Percentiles rank a stretch among this genome's conserved stretches.
Conservation (phyloP, 164 flowering plant species). For the Macadamia tetraphylla region DNA sequence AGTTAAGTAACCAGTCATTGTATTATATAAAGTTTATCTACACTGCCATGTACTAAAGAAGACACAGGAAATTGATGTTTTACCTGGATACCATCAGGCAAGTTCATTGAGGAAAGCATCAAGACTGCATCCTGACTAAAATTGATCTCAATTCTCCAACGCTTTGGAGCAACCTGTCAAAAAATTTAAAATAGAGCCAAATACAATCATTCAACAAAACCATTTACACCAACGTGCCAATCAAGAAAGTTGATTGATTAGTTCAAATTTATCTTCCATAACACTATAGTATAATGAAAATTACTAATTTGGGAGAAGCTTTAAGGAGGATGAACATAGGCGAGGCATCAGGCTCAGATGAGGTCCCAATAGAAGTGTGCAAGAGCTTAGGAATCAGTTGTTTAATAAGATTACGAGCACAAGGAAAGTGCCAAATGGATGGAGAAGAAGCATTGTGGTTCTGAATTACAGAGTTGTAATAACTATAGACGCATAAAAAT, state of each 20-base stretch:
- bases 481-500: too few relatives aligned
- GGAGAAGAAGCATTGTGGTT: too few relatives aligned
- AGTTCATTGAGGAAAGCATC: conserved; percentile 98
- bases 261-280: too few relatives aligned
- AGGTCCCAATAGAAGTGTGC: too few relatives aligned
- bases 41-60: background rate
- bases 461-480: too few relatives aligned
- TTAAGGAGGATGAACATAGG: too few relatives aligned
- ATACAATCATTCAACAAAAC: background rate
- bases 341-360: too few relatives aligned
- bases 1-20: background rate
- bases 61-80: background rate
- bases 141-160: conserved; percentile 91
- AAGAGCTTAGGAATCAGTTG: too few relatives aligned
- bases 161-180: conserved; percentile 74
- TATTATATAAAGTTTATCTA: background rate
- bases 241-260: background rate
- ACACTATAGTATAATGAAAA: too few relatives aligned
- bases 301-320: too few relatives aligned
- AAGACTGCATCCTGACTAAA: conserved; percentile 89
- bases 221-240: background rate
- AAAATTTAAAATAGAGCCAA: background rate
- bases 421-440: too few relatives aligned
- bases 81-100: conserved; percentile 99
- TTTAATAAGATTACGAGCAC: too few relatives aligned